Base-by-base conservation (phyloP, 208 protist genomes). In the Leishmania martiniquensis region DNA sequence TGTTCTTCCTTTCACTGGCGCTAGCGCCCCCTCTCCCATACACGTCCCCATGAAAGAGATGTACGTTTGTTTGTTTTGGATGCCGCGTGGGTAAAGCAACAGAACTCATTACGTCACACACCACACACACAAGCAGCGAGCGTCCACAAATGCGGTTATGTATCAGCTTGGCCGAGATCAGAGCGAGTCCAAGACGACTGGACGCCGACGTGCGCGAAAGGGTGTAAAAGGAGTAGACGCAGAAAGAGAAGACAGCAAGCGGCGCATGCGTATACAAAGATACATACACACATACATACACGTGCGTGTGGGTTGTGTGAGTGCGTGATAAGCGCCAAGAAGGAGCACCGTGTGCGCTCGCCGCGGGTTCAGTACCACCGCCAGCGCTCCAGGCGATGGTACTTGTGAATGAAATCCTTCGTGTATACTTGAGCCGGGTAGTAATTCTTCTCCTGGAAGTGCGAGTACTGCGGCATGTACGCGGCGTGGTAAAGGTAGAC, bases 341-440 rank as follows among this genome's bases (percentile, higher is more conserved):
- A 75, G 63, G 70, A 75, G 72, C 57, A 73, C 54, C 29, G 37
- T 13, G 15, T 49, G 44, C 65, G 12, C 65, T 32, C 51, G 10
- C 17, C 9, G 34, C 32, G 17, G 45, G 9, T 55, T 75, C 89
- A 97, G 78, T 97, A 97, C 92, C 92, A 96, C 47, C 94, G 85
- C 94, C 94, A 97, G 59, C 94, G 94, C 83, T 97, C 92, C 15
- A 97, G 81, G 44, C 94, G 91, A 75, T 96, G 89, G 84, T 97
- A 97, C 78, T 95, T 88, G 80, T 95, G 87, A 72, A 97, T 97
- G 84, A 97, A 97, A 83, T 97, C 92, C 84, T 97, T 97, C 69
- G 92, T 96, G 81, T 97, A 97, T 39, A 89, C 87, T 81, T 96
- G 94, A 0, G 91, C 79, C 4, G 92, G 90, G 86, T 97, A 97